These are phyloP conservation scores for Fusarium liriodendri DNA, from an alignment of 2,329 filamentous ascomycete species.

Conservation along the genomic window DNA sequence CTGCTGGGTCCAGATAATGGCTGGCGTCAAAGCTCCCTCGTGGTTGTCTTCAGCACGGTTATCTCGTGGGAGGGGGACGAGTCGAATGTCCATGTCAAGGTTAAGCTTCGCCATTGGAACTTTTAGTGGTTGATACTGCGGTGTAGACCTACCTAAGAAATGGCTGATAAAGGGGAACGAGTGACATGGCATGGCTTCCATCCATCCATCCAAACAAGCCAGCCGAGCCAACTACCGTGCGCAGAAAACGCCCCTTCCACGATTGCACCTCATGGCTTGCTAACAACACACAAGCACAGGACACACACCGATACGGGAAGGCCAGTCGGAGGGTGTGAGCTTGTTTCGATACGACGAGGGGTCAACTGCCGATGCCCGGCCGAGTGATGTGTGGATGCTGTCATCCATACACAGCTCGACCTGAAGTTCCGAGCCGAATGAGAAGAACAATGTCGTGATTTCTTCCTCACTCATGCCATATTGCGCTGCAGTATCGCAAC, in stretches of 20 bases:
- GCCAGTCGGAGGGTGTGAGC: not conserved
- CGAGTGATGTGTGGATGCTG: not conserved
- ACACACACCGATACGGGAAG: not conserved
- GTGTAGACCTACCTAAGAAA: not conserved
- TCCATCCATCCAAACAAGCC: not conserved
- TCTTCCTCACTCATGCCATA: not conserved
- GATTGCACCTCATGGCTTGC: not conserved
- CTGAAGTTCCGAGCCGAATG: not conserved
- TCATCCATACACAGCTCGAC: not conserved
- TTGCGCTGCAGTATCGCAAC: not conserved
- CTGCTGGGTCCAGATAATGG: not conserved
- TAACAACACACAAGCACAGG: not conserved
- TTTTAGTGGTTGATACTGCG: not conserved
- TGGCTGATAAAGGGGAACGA: not conserved
- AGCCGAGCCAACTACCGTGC: not conserved
- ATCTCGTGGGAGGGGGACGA: not conserved
- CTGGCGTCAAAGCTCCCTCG: not conserved
- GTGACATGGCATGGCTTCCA: not conserved
- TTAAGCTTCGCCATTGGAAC: not conserved
- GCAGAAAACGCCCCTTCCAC: not conserved
- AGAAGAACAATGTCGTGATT: not conserved
- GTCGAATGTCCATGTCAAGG: not conserved
- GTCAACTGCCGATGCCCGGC: not conserved
- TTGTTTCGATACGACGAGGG: not conserved
- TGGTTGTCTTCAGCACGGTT: constrained; percentile 13